phyloP scores from a whole-genome alignment of 1,284 basidiomycete genomes.

The Trichosporon faecale region DNA sequence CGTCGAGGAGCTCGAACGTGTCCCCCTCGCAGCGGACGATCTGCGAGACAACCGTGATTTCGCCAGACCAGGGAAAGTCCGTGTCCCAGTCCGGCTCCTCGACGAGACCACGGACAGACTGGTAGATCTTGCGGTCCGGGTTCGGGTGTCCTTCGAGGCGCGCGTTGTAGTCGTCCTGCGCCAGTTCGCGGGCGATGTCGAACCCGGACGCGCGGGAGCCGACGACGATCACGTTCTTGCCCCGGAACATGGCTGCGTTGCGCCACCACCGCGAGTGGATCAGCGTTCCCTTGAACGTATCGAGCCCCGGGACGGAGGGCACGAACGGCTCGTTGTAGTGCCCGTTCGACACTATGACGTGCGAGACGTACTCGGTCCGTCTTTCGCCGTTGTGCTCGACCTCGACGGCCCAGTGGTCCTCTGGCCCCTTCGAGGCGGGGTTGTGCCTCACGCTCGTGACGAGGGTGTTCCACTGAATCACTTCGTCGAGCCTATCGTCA shows the following conservation, averaged over 20 bases:
- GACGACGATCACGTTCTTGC: slow-evolving; percentile 55
- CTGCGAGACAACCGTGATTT: slow-evolving; percentile 41
- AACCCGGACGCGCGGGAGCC: slow-evolving; percentile 57
- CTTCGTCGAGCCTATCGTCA: slow-evolving; percentile 12
- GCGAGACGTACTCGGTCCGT: slow-evolving; percentile 34
- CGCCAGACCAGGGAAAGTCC: slow-evolving; percentile 37
- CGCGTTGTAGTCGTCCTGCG: slow-evolving; percentile 34
- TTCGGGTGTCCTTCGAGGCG: not conserved
- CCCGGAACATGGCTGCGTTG: slow-evolving; percentile 40
- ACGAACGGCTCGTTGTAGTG: slow-evolving; percentile 56
- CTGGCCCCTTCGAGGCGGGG: slow-evolving; percentile 5
- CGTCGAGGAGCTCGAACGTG: slow-evolving; percentile 18
- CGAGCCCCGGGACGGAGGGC: slow-evolving; percentile 51
- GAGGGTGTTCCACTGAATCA: slow-evolving; percentile 35
- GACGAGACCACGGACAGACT: slow-evolving; percentile 32
- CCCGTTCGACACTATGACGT: slow-evolving; percentile 50
- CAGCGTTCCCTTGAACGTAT: slow-evolving; percentile 49
- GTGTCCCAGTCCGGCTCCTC: slow-evolving; percentile 18
- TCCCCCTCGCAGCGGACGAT: slow-evolving; percentile 41
- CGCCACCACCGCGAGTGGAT: slow-evolving; percentile 56
- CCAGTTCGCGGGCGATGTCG: slow-evolving; percentile 57
- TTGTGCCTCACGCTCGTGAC: slow-evolving; percentile 24
- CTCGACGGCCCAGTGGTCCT: slow-evolving; percentile 26
- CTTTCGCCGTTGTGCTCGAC: slow-evolving; percentile 6
- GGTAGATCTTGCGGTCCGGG: slow-evolving; percentile 42